A percentile compares a stretch with the other conserved stretches of the same genome.
Conservation (phyloP, 2,329 filamentous ascomycete genomes). For the Acrocalymma vagum region DNA sequence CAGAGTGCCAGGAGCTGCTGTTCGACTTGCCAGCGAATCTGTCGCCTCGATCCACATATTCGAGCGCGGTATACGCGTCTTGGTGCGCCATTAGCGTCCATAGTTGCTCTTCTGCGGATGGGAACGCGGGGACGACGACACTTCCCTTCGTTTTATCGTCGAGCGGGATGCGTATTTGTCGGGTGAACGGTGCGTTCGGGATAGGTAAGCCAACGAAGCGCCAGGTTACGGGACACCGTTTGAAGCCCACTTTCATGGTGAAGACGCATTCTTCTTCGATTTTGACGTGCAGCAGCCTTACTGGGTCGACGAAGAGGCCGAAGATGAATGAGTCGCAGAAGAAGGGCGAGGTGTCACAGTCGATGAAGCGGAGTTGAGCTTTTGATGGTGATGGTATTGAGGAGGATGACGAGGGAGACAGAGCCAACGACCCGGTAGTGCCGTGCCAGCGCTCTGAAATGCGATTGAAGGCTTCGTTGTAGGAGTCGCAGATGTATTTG, state of each 20-base stretch:
- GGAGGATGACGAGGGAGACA: too few relatives aligned
- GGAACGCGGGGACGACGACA: constrained; percentile 11
- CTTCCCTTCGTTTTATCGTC: constrained; percentile 6
- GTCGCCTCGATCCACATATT: too few relatives aligned
- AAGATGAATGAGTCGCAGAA: constrained; percentile 2
- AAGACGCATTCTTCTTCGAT: constrained; percentile 1
- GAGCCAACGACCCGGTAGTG: neutral
- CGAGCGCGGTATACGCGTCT: too few relatives aligned
- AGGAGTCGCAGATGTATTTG: constrained; percentile 1
- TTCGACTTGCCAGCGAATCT: too few relatives aligned
- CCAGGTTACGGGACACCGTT: constrained; percentile 8
- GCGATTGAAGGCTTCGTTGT: constrained; percentile 4
- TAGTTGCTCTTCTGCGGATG: constrained; percentile 12
- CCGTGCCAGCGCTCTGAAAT: constrained; percentile 9
- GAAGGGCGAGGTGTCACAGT: constrained; percentile 12
- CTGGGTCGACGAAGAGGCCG: constrained; percentile 1
- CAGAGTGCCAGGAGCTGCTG: too few relatives aligned
- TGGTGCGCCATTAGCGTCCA: constrained; percentile 9
- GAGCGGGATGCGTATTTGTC: constrained; percentile 9
- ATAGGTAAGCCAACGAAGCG: constrained; percentile 8
- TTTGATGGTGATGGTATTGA: neutral
- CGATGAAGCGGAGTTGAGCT: constrained; percentile 6
- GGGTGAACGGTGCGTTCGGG: constrained; percentile 2
- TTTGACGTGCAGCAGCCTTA: constrained; percentile 10
- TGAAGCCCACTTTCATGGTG: neutral